phyloP scores from a whole-genome alignment of 2,329 filamentous ascomycete species.

The Pyricularia pennisetigena region DNA sequence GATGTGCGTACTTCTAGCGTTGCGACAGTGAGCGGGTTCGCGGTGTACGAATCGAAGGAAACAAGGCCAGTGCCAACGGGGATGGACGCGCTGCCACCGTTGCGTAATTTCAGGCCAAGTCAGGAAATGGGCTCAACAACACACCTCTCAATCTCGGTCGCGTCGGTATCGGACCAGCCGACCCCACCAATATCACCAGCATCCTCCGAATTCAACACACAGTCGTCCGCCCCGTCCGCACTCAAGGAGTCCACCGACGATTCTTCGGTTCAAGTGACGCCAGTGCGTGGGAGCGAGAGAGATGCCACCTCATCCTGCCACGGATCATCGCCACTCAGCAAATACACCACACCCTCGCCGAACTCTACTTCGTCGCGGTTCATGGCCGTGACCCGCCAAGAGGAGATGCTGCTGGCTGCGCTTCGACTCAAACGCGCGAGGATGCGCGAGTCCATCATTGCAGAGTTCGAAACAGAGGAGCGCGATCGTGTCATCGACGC shows the following conservation, averaged over 20 bases:
- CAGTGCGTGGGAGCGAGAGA: not conserved
- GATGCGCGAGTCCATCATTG: conserved; percentile 39
- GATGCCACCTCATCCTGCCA: not conserved
- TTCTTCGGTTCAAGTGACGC: not conserved
- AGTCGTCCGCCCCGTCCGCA: not conserved
- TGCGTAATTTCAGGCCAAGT: not conserved
- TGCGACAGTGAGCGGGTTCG: not conserved
- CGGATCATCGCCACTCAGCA: not conserved
- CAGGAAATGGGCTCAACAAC: not conserved
- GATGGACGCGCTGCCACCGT: not conserved
- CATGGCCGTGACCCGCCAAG: conserved; percentile 48
- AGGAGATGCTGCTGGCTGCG: conserved; percentile 48
- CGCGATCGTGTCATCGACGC: not conserved
- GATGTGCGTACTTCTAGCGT: not conserved
- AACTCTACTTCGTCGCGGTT: conserved; percentile 15
- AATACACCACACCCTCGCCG: not conserved
- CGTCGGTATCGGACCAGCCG: not conserved
- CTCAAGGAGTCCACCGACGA: not conserved
- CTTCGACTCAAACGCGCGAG: conserved; percentile 44
- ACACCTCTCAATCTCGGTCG: not conserved
- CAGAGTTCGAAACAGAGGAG: conserved; percentile 29
- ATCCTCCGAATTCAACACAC: not conserved
- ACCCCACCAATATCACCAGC: not conserved
- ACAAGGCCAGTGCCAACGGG: not conserved
- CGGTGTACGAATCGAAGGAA: not conserved